phyloP scores from a whole-genome alignment of 2,329 filamentous ascomycete species.

The Aspergillus sojae region DNA sequence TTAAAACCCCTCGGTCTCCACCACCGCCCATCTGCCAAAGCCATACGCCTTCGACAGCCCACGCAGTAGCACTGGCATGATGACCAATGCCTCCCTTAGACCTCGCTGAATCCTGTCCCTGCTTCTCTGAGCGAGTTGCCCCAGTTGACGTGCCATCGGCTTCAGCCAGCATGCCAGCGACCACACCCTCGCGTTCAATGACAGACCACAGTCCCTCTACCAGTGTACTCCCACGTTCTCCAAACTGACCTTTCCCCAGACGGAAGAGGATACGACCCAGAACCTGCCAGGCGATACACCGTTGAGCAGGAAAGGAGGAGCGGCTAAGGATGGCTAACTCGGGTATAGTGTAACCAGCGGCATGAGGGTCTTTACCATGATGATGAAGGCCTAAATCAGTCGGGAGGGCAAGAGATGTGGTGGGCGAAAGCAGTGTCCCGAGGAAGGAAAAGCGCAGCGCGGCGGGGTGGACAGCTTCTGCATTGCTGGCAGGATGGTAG shows the following conservation, averaged over 20 bases:
- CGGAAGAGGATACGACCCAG: slow-evolving; percentile 83
- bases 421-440: slow-evolving; percentile 77
- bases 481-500: slow-evolving; percentile 77
- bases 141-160: slow-evolving; percentile 52
- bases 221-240: slow-evolving; percentile 62
- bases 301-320: slow-evolving; percentile 80
- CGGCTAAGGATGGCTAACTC: slow-evolving; percentile 81
- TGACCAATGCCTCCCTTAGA: slow-evolving; percentile 42
- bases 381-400: slow-evolving; percentile 84
- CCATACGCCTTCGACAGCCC: slow-evolving; percentile 89
- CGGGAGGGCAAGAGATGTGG: slow-evolving; percentile 72
- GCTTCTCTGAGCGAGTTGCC: slow-evolving; percentile 32
- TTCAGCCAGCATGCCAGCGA: slow-evolving; percentile 77
- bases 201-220: slow-evolving; percentile 82
- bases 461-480: slow-evolving; percentile 65
- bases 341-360: slow-evolving; percentile 88
- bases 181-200: slow-evolving; percentile 73
- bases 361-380: slow-evolving; percentile 87
- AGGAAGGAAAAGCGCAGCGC: slow-evolving; percentile 87
- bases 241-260: slow-evolving; percentile 73
- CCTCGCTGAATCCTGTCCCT: background rate
- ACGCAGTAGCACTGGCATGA: slow-evolving; percentile 79
- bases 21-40: slow-evolving; percentile 73
- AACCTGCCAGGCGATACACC: slow-evolving; percentile 90
- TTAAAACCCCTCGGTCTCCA: slow-evolving; percentile 45